Evolutionary conservation across 257 asterid species (phyloP).

Genomic region (Solanum peruvianum): DNA sequence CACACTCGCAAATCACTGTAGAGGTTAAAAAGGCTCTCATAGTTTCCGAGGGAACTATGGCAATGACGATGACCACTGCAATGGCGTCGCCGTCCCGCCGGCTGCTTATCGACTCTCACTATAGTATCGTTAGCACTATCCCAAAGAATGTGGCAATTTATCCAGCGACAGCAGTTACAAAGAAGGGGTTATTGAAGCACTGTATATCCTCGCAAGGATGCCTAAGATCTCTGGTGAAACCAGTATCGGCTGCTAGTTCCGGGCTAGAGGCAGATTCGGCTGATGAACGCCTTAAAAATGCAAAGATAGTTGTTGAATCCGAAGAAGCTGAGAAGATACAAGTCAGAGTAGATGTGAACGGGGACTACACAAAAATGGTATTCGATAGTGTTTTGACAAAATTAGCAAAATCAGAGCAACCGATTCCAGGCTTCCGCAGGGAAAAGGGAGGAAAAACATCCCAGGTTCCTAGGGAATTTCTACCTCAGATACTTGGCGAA

Average conservation of each 20-base stretch:
- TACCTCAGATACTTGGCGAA: constrained; percentile 67
- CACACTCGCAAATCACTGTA: not conserved
- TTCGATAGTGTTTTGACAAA: constrained; percentile 52
- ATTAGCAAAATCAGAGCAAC: constrained; percentile 71
- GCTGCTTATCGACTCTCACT: not conserved
- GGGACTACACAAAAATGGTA: constrained; percentile 55
- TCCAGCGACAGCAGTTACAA: not conserved
- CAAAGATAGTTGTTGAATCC: constrained; percentile 42
- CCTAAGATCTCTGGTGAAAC: not conserved
- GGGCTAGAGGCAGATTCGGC: constrained; percentile 39
- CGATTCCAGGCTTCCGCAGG: constrained; percentile 80
- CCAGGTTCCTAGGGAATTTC: constrained; percentile 60
- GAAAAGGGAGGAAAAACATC: constrained; percentile 50
- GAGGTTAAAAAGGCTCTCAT: not conserved
- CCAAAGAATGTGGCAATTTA: not conserved
- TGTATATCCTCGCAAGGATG: not conserved
- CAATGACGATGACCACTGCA: not conserved
- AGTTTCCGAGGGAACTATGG: not conserved
- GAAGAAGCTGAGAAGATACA: constrained; percentile 47
- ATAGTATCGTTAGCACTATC: not conserved
- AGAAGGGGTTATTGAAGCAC: not conserved
- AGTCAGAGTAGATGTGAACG: constrained; percentile 72
- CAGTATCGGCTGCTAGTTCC: not conserved
- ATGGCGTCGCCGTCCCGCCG: not conserved
- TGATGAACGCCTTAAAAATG: constrained; percentile 29